Conservation (phyloP, 495 filamentous ascomycete genomes). For the Penicillium arizonense region DNA sequence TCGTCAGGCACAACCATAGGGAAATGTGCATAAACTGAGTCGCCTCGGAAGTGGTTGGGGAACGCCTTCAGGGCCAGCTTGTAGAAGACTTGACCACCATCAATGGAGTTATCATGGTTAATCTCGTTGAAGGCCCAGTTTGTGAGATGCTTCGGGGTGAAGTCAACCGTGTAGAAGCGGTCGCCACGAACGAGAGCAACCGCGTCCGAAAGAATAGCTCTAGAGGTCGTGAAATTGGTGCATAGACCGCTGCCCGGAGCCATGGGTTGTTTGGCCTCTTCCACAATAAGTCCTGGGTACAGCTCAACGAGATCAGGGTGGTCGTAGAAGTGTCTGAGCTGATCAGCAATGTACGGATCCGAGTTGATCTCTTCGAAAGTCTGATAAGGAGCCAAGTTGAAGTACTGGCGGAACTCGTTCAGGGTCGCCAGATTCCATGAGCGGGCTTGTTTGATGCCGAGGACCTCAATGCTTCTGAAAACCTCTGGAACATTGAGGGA, state of each 20-base stretch:
- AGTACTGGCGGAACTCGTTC: slow-evolving; percentile 86
- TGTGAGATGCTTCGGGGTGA: slow-evolving; percentile 72
- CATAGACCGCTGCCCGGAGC: slow-evolving; percentile 77
- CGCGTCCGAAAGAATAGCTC: slow-evolving; percentile 82
- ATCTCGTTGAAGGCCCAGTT: slow-evolving; percentile 71
- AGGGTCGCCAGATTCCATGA: slow-evolving; percentile 79
- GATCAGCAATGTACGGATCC: slow-evolving; percentile 68
- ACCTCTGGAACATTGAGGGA: slow-evolving; percentile 71
- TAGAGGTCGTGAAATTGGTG: slow-evolving; percentile 78
- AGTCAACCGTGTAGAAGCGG: slow-evolving; percentile 78
- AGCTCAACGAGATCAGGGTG: slow-evolving; percentile 78
- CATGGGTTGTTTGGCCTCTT: slow-evolving; percentile 73
- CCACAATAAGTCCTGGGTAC: slow-evolving; percentile 79
- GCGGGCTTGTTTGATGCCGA: slow-evolving; percentile 82
- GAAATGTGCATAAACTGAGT: slow-evolving; percentile 59
- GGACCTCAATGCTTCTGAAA: slow-evolving; percentile 74
- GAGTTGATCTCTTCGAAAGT: slow-evolving; percentile 85
- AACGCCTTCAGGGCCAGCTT: slow-evolving; percentile 62
- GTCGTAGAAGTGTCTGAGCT: slow-evolving; percentile 74
- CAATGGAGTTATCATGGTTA: slow-evolving; percentile 44
- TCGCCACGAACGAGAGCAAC: slow-evolving; percentile 84
- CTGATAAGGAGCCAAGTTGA: slow-evolving; percentile 69
- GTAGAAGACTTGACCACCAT: slow-evolving; percentile 59
- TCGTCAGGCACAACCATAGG: slow-evolving; percentile 57
- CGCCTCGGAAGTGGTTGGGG: slow-evolving; percentile 54